Evolutionary conservation across 371 early-diverging fungal genomes (phyloP).

Genomic region (Fennellomyces sp.): DNA sequence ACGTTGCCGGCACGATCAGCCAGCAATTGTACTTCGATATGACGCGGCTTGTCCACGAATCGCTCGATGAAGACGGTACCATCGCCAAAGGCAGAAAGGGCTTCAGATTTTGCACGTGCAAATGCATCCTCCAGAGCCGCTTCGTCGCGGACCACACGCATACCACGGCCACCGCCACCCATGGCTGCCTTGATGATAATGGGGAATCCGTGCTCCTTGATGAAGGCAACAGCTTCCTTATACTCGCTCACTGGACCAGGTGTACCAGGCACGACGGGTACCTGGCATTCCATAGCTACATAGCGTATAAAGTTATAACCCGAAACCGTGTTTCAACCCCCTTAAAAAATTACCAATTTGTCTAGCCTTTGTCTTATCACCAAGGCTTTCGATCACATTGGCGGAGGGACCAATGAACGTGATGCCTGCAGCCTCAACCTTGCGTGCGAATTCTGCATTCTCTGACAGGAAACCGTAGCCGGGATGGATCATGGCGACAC

Average conservation of each 20-base stretch:
- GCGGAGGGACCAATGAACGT: slow-evolving; percentile 90
- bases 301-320: slow-evolving; percentile 30
- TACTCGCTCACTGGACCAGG: slow-evolving; percentile 80
- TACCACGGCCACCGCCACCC: slow-evolving; percentile 98
- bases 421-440: slow-evolving; percentile 88
- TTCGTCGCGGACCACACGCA: slow-evolving; percentile 86
- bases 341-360: slow-evolving; percentile 59
- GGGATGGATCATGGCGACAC: slow-evolving; percentile 84
- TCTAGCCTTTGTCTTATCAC: slow-evolving; percentile 96
- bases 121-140: slow-evolving; percentile 73
- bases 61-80: slow-evolving; percentile 95
- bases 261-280: slow-evolving; percentile 89
- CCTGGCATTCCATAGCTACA: slow-evolving; percentile 75
- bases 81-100: slow-evolving; percentile 93
- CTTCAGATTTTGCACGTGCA: slow-evolving; percentile 85
- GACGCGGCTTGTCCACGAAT: slow-evolving; percentile 90
- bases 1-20: slow-evolving; percentile 91
- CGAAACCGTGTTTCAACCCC: slow-evolving; percentile 1
- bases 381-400: slow-evolving; percentile 86
- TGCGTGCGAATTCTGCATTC: slow-evolving; percentile 88
- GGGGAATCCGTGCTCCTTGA: slow-evolving; percentile 85
- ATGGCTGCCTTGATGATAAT: slow-evolving; percentile 97
- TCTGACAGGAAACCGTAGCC: slow-evolving; percentile 94
- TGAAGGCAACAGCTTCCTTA: slow-evolving; percentile 74
- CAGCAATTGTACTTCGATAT: slow-evolving; percentile 96